These are phyloP conservation scores for Amoeboradix gromovi DNA, from an alignment of 371 early-diverging fungal species.

Conservation along the genomic window DNA sequence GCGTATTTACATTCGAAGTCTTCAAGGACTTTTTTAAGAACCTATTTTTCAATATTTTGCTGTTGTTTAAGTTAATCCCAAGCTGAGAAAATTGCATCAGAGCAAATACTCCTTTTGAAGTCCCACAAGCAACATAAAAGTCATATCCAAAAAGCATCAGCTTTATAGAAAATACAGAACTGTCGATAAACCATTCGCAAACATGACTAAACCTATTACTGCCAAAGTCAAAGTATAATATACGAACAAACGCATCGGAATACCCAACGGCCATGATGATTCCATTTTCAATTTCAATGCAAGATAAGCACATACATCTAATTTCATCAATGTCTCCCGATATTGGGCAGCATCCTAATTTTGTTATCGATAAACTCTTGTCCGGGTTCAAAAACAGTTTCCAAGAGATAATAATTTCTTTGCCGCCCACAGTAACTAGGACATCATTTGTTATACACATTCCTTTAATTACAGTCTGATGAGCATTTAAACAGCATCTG, in stretches of 20 bases:
- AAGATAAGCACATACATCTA: neutral
- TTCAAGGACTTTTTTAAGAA: neutral
- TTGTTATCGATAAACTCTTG: neutral
- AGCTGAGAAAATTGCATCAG: neutral
- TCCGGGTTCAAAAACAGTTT: neutral
- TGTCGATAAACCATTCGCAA: neutral
- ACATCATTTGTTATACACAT: neutral
- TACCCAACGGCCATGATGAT: neutral
- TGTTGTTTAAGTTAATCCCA: too few relatives aligned
- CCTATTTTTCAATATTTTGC: too few relatives aligned
- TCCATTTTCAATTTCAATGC: neutral
- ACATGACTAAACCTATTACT: neutral
- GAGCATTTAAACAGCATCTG: neutral
- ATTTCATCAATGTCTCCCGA: neutral
- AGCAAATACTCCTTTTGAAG: neutral
- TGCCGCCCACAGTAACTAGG: neutral
- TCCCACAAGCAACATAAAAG: neutral
- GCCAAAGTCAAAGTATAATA: neutral
- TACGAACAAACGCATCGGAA: neutral
- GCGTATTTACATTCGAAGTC: neutral
- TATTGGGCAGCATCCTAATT: neutral
- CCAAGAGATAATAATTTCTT: neutral
- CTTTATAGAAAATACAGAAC: neutral
- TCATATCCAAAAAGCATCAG: too few relatives aligned
- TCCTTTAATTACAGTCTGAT: neutral